Evolutionary conservation across 2,329 filamentous ascomycete genomes (phyloP), one percentile per base, ranked within the genome.

Genomic region (Aspergillus awamori): DNA sequence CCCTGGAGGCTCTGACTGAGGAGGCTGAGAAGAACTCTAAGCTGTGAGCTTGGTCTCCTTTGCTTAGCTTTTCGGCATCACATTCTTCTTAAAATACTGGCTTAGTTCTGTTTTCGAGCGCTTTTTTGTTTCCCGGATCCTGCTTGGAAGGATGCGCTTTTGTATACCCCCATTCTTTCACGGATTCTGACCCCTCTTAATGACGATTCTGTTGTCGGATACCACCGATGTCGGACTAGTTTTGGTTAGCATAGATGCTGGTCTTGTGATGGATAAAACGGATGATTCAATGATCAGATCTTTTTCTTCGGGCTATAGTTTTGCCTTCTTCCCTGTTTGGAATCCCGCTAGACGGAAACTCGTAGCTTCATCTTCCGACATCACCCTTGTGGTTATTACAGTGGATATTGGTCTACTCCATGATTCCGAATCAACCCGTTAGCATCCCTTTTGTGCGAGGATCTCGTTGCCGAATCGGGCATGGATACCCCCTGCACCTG

Each of bases 11-110:
- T 17, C 49, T 59, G 26, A 54, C 41, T 20, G 67, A 73, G n/a
- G 73, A 71, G 11, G 67, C 69, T n/a, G 71, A 72, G 51, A 67
- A 70, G 60, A 71, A 71, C 63, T 64, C 73, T 47, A 75, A 75
- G 70, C 64, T 76, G 72, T 76, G 75, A 74, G 65, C 24, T 43
- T 52, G 2, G 5, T 15, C 0, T 36, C 33, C 33, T 36, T 13
- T 13, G 22, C 20, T 5, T 36, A 24, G 56, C 22, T 55, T 51
- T 20, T 10, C 22, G 38, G 38, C 43, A 11, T 60, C 15, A 28
- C 22, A 49, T 65, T 52, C 17, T 30, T 24, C 53, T 56, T 58
- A 61, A 63, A 64, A 63, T 60, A 49, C 59, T 63, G 63, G 49
- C 49, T 61, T 63, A 39, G 59, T 48, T 61, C 54, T 65, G 60